Percentiles rank a stretch among this genome's conserved stretches.
Evolutionary conservation across 345 rosid genomes (phyloP).

Genomic region (Salix purpurea): DNA sequence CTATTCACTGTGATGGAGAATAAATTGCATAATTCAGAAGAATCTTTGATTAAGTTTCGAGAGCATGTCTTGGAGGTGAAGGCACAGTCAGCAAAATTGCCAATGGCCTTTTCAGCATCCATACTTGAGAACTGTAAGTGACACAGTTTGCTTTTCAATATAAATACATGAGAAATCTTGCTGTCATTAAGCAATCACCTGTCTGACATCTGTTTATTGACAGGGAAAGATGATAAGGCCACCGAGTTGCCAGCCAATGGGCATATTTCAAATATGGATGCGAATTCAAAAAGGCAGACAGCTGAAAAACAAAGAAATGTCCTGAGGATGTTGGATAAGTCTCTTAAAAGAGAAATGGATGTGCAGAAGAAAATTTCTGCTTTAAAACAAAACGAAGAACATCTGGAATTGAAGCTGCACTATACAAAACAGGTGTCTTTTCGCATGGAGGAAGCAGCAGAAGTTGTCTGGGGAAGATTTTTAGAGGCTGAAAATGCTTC

Average conservation of each 20-base stretch:
- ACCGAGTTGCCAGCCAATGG: conserved; percentile 39
- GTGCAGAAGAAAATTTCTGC: conserved; percentile 65
- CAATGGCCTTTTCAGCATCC: conserved; percentile 47
- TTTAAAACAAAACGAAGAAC: conserved; percentile 63
- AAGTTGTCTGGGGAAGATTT: conserved; percentile 88
- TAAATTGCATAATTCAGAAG: conserved; percentile 52
- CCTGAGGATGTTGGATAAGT: conserved; percentile 72
- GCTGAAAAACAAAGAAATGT: conserved; percentile 54
- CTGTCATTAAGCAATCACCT: conserved; percentile 9
- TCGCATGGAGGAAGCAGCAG: conserved; percentile 96
- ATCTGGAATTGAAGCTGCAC: conserved; percentile 71
- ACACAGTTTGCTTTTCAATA: background rate
- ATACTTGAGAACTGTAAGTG: conserved; percentile 58
- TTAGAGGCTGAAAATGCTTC: conserved; percentile 87
- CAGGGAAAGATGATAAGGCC: conserved; percentile 50
- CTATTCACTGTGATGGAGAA: conserved; percentile 38
- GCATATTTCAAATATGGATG: conserved; percentile 26
- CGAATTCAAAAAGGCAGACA: conserved; percentile 40
- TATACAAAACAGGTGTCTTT: conserved; percentile 69
- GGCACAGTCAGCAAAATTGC: conserved; percentile 59
- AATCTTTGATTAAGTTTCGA: conserved; percentile 55
- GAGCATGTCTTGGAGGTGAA: conserved; percentile 61
- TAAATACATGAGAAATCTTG: background rate
- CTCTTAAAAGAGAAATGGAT: conserved; percentile 68
- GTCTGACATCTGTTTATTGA: conserved; percentile 15